Conservation (phyloP, 2,329 filamentous ascomycete species). For the Lachnellula cervina region DNA sequence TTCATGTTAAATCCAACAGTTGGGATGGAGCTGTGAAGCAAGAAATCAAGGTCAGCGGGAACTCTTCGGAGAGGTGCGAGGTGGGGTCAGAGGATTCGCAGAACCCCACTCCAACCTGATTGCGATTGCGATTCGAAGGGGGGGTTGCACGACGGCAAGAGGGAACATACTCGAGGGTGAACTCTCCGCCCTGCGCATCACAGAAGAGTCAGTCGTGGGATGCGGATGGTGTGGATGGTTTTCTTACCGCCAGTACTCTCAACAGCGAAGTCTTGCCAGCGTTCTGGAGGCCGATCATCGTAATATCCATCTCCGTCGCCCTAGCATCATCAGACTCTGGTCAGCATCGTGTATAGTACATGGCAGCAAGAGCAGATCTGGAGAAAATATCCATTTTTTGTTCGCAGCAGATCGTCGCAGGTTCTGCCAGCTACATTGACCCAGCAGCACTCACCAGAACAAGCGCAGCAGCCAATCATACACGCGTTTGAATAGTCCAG, state of each 20-base stretch:
- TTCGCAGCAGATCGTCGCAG: conserved; percentile 11
- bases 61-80: conserved; percentile 3
- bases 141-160: not conserved
- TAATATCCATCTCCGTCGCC: conserved; percentile 99
- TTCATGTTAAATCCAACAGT: conserved; percentile 99
- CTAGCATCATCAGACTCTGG: conserved; percentile 42
- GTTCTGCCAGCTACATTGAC: conserved; percentile 3
- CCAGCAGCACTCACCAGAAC: conserved; percentile 69
- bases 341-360: conserved; percentile 9
- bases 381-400: not conserved
- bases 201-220: conserved; percentile 33
- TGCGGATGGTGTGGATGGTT: conserved; percentile 13
- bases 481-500: conserved; percentile 84
- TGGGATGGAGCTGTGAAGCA: conserved; percentile 75
- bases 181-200: conserved; percentile 78
- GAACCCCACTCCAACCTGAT: conserved; percentile 7
- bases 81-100: not conserved
- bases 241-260: conserved; percentile 86
- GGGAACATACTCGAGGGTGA: conserved; percentile 88
- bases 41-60: conserved; percentile 34
- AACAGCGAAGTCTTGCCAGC: conserved; percentile 95
- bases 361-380: not conserved
- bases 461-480: conserved; percentile 98
- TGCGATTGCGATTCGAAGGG: not conserved
- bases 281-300: conserved; percentile 97